Conservation (phyloP, 805 yeast genomes). For the Henningerozyma blattae region DNA sequence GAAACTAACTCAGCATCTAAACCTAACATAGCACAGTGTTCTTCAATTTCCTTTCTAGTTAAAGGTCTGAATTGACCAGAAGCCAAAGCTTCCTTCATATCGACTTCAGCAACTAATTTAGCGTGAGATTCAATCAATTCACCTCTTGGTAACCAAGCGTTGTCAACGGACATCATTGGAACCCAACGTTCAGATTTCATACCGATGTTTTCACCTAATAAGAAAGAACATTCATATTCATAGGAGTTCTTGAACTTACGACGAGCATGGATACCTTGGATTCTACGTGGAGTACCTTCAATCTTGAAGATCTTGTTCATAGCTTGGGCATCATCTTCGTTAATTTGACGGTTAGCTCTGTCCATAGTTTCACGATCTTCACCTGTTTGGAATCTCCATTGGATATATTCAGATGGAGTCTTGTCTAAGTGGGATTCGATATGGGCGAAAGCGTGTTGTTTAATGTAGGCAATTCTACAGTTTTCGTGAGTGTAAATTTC, state of each 20-base stretch:
- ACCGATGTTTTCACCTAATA: constrained; percentile 96
- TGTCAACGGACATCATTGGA: constrained; percentile 98
- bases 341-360: constrained; percentile 98
- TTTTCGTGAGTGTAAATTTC: constrained; percentile 99
- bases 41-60: constrained; percentile 99
- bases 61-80: constrained; percentile 99
- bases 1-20: constrained; percentile 98
- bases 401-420: constrained; percentile 99
- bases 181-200: constrained; percentile 99
- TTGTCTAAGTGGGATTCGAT: constrained; percentile 97
- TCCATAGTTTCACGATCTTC: constrained; percentile 99
- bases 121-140: constrained; percentile 94
- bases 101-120: constrained; percentile 99
- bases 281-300: constrained; percentile 98
- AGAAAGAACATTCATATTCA: constrained; percentile 98
- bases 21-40: constrained; percentile 97
- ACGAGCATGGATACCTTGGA: constrained; percentile 87
- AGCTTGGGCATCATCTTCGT: constrained; percentile 92
- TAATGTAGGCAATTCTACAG: constrained; percentile 99
- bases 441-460: constrained; percentile 99
- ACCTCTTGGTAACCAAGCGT: constrained; percentile 99
- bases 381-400: constrained; percentile 99
- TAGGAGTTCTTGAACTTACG: constrained; percentile 99
- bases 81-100: constrained; percentile 99
- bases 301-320: constrained; percentile 99